phyloP scores from a whole-genome alignment of 2,329 filamentous ascomycete species.

The Aspergillus pseudoglaucus region DNA sequence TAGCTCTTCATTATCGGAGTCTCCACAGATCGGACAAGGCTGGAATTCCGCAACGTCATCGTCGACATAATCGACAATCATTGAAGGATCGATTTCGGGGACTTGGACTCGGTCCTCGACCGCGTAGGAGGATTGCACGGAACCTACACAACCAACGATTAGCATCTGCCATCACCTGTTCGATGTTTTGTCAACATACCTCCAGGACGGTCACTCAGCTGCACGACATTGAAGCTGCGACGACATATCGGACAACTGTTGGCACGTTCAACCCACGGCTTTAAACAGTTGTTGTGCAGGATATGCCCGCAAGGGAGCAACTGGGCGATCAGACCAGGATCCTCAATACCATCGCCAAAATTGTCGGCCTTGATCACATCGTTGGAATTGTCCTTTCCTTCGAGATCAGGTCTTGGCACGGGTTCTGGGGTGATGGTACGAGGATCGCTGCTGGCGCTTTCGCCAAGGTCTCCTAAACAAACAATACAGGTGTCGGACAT shows the following conservation, averaged over 20 bases:
- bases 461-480: slow-evolving; percentile 63
- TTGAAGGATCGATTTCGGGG: slow-evolving; percentile 73
- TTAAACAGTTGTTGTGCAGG: slow-evolving; percentile 85
- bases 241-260: slow-evolving; percentile 98
- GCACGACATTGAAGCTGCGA: slow-evolving; percentile 80
- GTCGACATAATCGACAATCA: slow-evolving; percentile 59
- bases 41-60: slow-evolving; percentile 58
- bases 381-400: slow-evolving; percentile 20
- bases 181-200: slow-evolving; percentile 50
- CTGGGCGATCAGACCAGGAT: slow-evolving; percentile 52
- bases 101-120: slow-evolving; percentile 59
- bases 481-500: slow-evolving; percentile 67
- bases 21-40: slow-evolving; percentile 79
- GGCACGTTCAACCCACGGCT: slow-evolving; percentile 90
- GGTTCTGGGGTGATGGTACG: slow-evolving; percentile 37
- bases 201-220: slow-evolving; percentile 72
- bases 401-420: slow-evolving; percentile 37
- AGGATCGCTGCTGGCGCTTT: slow-evolving; percentile 49
- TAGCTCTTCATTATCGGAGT: slow-evolving; percentile 72
- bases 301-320: slow-evolving; percentile 77
- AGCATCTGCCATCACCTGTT: neutral
- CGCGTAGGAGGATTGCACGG: slow-evolving; percentile 52
- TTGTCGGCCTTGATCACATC: slow-evolving; percentile 22
- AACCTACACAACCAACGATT: slow-evolving; percentile 34
- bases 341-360: slow-evolving; percentile 30